phyloP scores from a whole-genome alignment of 2,329 filamentous ascomycete genomes.

The Pseudogymnoascus sp. region DNA sequence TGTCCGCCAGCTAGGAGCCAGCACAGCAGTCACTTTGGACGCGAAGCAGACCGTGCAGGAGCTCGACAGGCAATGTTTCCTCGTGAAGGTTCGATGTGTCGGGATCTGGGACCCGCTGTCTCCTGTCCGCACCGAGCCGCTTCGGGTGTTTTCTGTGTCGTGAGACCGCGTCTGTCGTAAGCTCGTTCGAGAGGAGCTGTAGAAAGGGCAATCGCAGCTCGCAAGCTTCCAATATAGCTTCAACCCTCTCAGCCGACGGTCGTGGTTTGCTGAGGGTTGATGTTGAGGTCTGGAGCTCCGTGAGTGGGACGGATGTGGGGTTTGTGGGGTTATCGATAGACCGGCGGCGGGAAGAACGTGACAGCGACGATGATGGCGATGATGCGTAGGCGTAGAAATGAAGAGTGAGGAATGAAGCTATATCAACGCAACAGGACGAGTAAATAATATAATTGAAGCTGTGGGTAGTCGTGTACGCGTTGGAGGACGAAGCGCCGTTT shows the following conservation, averaged over 20 bases:
- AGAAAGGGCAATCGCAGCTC: background rate
- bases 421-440: background rate
- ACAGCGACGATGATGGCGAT: background rate
- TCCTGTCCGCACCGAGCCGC: background rate
- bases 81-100: background rate
- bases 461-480: background rate
- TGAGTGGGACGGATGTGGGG: slow-evolving; percentile 7
- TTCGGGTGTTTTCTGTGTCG: background rate
- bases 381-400: background rate
- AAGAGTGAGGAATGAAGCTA: background rate
- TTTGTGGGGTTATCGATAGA: slow-evolving; percentile 9
- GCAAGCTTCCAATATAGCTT: background rate
- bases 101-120: background rate
- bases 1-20: slow-evolving; percentile 6
- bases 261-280: slow-evolving; percentile 1
- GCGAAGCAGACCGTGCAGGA: background rate
- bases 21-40: background rate
- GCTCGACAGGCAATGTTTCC: background rate
- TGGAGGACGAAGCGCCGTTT: background rate
- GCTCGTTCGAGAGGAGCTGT: slow-evolving; percentile 5
- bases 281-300: slow-evolving; percentile 1
- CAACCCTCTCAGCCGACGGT: background rate
- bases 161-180: background rate
- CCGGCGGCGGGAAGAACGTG: slow-evolving; percentile 5
- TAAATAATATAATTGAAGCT: background rate